Conservation (phyloP, 148 eudicot genomes). For the Rheum nobile region DNA sequence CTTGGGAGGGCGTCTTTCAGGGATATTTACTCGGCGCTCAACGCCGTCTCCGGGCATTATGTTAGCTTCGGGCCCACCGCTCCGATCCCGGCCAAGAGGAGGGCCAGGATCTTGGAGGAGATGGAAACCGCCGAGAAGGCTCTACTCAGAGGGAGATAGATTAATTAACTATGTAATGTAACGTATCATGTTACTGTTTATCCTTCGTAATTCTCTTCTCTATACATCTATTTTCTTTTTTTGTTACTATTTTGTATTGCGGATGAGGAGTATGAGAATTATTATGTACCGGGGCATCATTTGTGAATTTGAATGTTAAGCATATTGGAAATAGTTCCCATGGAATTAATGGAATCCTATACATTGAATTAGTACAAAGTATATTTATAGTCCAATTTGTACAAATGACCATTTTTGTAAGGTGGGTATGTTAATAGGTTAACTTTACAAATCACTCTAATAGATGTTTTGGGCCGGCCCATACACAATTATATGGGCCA, state of each 20-base stretch:
- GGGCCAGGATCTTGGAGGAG: slow-evolving; percentile 79
- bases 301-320: neutral
- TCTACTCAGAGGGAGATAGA: slow-evolving; percentile 65
- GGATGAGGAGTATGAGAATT: neutral
- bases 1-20: slow-evolving; percentile 72
- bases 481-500: neutral
- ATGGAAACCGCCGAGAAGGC: slow-evolving; percentile 92
- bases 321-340: neutral
- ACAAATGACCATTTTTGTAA: no score
- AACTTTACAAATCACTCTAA: no score
- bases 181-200: neutral
- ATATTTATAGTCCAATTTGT: no score
- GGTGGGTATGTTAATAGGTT: no score
- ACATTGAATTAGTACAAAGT: neutral
- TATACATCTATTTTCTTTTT: neutral
- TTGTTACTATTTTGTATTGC: neutral
- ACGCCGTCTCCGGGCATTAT: slow-evolving; percentile 95
- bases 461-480: neutral
- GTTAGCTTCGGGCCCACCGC: slow-evolving; percentile 34
- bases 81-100: slow-evolving; percentile 12
- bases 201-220: neutral
- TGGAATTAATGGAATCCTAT: neutral
- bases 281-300: slow-evolving; percentile 2
- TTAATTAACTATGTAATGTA: neutral
- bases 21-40: slow-evolving; percentile 88